A percentile compares a stretch with the other conserved stretches of the same genome.
These are phyloP conservation scores for Hibiscus syriacus DNA, from an alignment of 345 rosid species.

Conservation along the genomic window DNA sequence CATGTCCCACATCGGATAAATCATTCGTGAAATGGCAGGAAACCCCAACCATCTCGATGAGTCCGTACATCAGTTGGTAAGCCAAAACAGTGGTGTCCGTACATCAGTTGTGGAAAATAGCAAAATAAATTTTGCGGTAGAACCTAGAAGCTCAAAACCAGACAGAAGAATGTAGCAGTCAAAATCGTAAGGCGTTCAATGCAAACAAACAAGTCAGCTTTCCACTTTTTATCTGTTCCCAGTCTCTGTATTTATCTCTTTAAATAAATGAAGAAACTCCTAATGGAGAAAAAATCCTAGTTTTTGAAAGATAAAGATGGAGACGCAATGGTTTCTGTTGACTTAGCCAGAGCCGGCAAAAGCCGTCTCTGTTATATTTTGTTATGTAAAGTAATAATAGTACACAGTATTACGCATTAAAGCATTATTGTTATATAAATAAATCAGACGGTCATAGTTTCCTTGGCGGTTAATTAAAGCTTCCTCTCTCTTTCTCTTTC, in stretches of 20 bases:
- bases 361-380: not conserved
- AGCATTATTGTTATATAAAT: no score
- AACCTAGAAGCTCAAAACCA: no score
- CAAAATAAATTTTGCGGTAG: no score
- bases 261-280: not conserved
- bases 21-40: not conserved
- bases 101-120: no score
- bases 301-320: not conserved
- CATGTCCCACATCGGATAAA: not conserved
- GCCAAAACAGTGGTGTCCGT: no score
- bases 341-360: conserved; percentile 1
- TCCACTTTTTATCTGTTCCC: not conserved
- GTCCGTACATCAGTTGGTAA: not conserved
- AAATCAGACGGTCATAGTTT: not conserved
- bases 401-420: no score
- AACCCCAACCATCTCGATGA: not conserved
- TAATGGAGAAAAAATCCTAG: not conserved
- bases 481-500: no score
- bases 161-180: not conserved
- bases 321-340: not conserved
- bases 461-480: conserved; percentile 3
- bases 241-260: not conserved
- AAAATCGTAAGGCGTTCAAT: not conserved
- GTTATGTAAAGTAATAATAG: no score
- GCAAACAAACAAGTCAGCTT: not conserved